Base-by-base conservation (phyloP, 305 asterid genomes). In the Fraxinus albicans region DNA sequence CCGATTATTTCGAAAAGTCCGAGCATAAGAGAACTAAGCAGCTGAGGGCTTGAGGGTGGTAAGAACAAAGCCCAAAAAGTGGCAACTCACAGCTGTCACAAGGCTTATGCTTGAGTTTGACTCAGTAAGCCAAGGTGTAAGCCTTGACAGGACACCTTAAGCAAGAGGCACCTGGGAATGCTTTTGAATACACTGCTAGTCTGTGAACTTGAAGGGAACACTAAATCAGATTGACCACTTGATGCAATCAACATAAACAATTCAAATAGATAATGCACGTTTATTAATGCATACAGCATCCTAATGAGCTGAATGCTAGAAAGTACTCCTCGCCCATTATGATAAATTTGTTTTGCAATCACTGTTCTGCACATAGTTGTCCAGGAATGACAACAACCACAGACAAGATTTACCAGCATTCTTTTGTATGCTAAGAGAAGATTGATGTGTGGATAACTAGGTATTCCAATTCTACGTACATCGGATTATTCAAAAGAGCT, bases 261-360 rank as follows among this genome's bases (percentile, higher is more conserved):
- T 7, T 42, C 15, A 38, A 70, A 8, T 53, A 58, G 38, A 38
- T n/a, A 21, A 82, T 73, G 72, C 19, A 38, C 35, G n/a, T 21
- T 17, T 23, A 19, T 60, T 38, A 53, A 53, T 31, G 76, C 82
- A 35, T n/a, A 67, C 15, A 74, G 78, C 76, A 29, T 77, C 84
- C 80, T 53, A 83, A 25, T 29, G 42, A 77, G 79, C 74, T 27
- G 40, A 81, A 60, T 80, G 76, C 73, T 19, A n/a, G 38, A 58
- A 33, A 44, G 35, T 34, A 78, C 47, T 44, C 80, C 47, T 74
- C 23, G 73, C 19, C 67, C 31, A 83, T 34, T 44, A 35, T 9
- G 77, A 77, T 77, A 58, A 53, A 80, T 31, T 23, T 0, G 25
- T 40, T 17, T 36, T 40, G 53, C 23, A 83, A n/a, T 55, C 72